Base-by-base conservation (phyloP, 148 eudicot species). In the Oxyria digyna region DNA sequence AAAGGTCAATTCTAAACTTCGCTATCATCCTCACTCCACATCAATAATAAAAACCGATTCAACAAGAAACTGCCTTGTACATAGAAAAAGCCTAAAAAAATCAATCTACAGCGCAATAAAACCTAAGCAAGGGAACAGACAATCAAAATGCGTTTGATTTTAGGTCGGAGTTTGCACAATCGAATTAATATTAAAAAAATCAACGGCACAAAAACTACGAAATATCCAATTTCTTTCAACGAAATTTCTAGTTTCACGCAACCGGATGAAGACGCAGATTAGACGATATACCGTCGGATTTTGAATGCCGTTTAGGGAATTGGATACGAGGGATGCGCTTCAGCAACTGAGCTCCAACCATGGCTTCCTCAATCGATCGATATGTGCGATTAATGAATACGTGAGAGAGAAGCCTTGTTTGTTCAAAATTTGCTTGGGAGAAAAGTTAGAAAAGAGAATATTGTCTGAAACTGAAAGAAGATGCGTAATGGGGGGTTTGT, bases 241-340 rank as follows among this genome's bases (percentile, higher is more conserved):
- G 11, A 49, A 49, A 49, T 21, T 49, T 20, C 57, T 20, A 21
- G 21, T 4, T 54, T 31, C 62, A 10, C 23, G 14, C 13, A 24
- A 24, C 24, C 62, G 31, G 15, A 54, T 12, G 62, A 14, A 11
- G 8, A 54, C 27, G 62, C 62, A 11, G 62, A 54, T 54, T 54
- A 52, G 27, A 24, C 14, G 12, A 10, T 20, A 49, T 20, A 49
- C 83, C 81, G 31, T 83, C 74, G 27, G 81, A 75, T 63, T 77
- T 81, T 3, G 77, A 78, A 78, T 77, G 87, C 23, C 87, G 72
- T 31, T 69, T 80, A 26, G 94, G 94, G 63, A 88, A 88, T 74
- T 83, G 83, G 85, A 88, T 88, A 62, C 74, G 89, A 49, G 94
- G 94, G 42, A 88, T 83, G 40, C 89, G 75, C 81, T 87, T 87